phyloP scores from a whole-genome alignment of 306 rosid species.

The Abrus pulchellus region DNA sequence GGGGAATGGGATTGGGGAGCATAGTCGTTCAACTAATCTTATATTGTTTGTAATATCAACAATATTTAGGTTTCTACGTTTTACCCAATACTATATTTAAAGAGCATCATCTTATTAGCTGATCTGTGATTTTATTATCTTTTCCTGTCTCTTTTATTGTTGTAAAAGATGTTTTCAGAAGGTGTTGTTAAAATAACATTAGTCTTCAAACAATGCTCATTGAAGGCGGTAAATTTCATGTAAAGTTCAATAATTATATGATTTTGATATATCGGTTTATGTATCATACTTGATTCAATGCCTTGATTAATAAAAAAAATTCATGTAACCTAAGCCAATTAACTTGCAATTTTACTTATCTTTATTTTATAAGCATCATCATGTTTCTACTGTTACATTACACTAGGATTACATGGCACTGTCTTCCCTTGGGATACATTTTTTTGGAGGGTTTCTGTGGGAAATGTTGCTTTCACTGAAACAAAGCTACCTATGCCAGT shows the following conservation, averaged over 20 bases:
- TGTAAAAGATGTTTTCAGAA: no score
- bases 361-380: no score
- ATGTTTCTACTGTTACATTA: no score
- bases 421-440: no score
- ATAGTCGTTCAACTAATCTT: background rate
- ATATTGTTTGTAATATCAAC: background rate
- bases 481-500: no score
- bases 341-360: no score
- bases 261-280: background rate
- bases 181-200: background rate
- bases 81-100: background rate
- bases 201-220: background rate
- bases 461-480: no score
- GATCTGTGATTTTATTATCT: background rate
- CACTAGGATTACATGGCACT: no score
- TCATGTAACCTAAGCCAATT: no score
- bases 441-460: no score
- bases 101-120: background rate
- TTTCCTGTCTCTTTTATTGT: no score
- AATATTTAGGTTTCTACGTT: background rate
- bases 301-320: no score
- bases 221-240: background rate
- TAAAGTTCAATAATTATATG: background rate
- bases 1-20: slow-evolving; percentile 6
- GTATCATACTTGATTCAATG: background rate